Percentiles rank a stretch among this genome's conserved stretches.
Evolutionary conservation across 2,329 filamentous ascomycete species (phyloP).

Genomic region (Penicillium sp.): DNA sequence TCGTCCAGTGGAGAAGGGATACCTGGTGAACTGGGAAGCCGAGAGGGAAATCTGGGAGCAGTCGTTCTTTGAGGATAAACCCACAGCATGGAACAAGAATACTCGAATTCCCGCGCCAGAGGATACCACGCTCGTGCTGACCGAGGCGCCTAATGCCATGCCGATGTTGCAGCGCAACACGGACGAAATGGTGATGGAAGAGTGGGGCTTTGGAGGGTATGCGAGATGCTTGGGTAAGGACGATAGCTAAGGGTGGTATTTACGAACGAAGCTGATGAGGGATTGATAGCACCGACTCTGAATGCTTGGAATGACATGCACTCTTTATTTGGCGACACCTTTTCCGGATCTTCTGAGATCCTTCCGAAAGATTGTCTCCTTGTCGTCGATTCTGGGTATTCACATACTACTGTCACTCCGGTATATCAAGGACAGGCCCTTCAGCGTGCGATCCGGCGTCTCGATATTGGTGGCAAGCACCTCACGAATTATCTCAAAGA

Average conservation of each 20-base stretch:
- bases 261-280: not conserved
- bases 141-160: constrained; percentile 79
- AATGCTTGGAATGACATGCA: constrained; percentile 79
- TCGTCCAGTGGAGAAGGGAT: constrained; percentile 88
- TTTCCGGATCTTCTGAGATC: constrained; percentile 34
- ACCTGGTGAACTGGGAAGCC: constrained; percentile 92
- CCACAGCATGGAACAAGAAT: constrained; percentile 49
- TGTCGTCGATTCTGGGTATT: constrained; percentile 86
- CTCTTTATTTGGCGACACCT: constrained; percentile 58
- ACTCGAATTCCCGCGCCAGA: constrained; percentile 54
- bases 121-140: constrained; percentile 76
- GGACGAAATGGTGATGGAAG: constrained; percentile 95
- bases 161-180: constrained; percentile 78
- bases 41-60: constrained; percentile 94
- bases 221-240: constrained; percentile 63
- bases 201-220: constrained; percentile 88
- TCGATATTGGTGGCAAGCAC: constrained; percentile 88
- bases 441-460: constrained; percentile 71
- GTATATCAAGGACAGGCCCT: constrained; percentile 73
- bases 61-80: constrained; percentile 66
- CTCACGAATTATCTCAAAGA: constrained; percentile 90
- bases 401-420: constrained; percentile 84
- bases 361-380: constrained; percentile 72
- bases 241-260: not conserved
- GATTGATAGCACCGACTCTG: constrained; percentile 57